A percentile compares a stretch with the other conserved stretches of the same genome.
These are phyloP conservation scores for Dryadomyces quercivorus DNA, from an alignment of 2,329 filamentous ascomycete genomes.

Conservation along the genomic window DNA sequence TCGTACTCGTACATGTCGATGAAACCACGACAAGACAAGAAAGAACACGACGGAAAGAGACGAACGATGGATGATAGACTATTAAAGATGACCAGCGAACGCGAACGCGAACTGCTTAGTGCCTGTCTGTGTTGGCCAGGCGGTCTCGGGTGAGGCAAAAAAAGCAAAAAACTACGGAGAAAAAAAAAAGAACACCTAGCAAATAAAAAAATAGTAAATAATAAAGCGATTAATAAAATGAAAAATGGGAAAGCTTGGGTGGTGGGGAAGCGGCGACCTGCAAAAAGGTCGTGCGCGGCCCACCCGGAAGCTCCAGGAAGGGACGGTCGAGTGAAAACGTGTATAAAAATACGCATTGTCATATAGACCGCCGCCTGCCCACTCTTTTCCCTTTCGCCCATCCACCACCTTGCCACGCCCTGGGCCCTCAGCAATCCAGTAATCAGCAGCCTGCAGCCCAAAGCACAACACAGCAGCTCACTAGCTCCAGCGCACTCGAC, in stretches of 20 bases:
- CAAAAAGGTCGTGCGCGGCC: conserved; percentile 11
- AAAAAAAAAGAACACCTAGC: conserved; percentile 1
- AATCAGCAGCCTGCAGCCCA: conserved; percentile 1
- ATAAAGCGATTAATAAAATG: conserved; percentile 3
- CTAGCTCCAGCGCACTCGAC: background rate
- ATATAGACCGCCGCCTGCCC: conserved; percentile 17
- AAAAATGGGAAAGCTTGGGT: conserved; percentile 6
- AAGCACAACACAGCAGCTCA: background rate
- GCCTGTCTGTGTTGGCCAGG: background rate
- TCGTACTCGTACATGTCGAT: background rate
- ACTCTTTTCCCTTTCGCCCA: conserved; percentile 12
- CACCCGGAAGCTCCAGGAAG: conserved; percentile 6
- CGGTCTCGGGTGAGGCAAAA: background rate
- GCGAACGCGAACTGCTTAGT: background rate
- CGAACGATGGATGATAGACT: too few relatives aligned
- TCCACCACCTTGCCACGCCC: conserved; percentile 2
- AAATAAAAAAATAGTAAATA: conserved; percentile 1
- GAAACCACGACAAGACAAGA: background rate
- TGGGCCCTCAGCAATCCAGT: background rate
- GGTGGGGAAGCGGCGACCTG: conserved; percentile 1
- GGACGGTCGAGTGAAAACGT: conserved; percentile 11
- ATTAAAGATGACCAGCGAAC: background rate
- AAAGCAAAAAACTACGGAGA: conserved; percentile 1
- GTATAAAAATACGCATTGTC: conserved; percentile 20
- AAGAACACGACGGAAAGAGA: background rate